Base-by-base conservation (phyloP, 768 basidiomycete genomes). In the Rhizopogon roseolus region DNA sequence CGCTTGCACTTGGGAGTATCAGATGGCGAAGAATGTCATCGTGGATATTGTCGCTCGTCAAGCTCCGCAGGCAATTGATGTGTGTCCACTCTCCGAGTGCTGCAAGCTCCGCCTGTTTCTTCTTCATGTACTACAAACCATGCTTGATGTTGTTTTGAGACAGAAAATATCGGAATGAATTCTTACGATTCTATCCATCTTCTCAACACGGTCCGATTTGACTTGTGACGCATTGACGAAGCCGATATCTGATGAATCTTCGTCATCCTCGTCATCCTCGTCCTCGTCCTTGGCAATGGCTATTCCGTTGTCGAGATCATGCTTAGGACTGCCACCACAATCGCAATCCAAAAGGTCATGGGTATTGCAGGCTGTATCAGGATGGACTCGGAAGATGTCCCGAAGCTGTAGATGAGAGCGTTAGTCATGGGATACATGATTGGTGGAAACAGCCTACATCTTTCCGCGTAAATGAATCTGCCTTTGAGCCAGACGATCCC, bases 361-460 rank as follows among this genome's bases (percentile, higher is more conserved):
- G 1, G 95, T 98, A 56, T 95, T 88, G 72, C 92, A 95, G 7
- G 76, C 71, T 0, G 93, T 94, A 52, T 84, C 74, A 0, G 77
- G 73, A 69, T 94, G 84, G 41, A 97, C 76, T n/a, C 84, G 86
- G 71, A 98, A 98, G 58, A 98, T 90, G 66, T 95, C 93, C 37
- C 86, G 86, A 41, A 98, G 81, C 90, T 98, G 64, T 19, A 46
- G 14, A 38, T 41, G 10, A 14, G 17, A 49, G 55, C 52, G 55
- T 48, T 29, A 50, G 39, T 11, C 16, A 25, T 8, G 1, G 2
- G 16, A 25, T 55, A 50, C 28, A 36, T 29, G 39, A 53, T 28
- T 53, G 39, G 55, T 32, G 29, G 22, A 16, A 39, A 32, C 8
- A 32, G 9, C 83, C 58, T 53, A 95, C 93, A 66, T 94, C 93